Percentiles rank a stretch among this genome's conserved stretches.
Conservation (phyloP, 495 filamentous ascomycete genomes). For the Xanthoparmelia taractica region DNA sequence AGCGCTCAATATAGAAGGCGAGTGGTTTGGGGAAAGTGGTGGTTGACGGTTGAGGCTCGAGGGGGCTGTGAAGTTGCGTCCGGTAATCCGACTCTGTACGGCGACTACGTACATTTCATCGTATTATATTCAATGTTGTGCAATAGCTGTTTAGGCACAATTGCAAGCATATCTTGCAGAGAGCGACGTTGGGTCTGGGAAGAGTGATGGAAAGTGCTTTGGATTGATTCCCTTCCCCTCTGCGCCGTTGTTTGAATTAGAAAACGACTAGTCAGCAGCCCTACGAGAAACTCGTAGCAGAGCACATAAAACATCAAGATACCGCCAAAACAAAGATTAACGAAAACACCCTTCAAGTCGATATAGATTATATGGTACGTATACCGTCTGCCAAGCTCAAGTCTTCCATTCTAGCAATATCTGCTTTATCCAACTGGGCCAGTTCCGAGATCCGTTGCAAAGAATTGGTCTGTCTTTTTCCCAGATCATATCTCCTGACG, state of each 20-base stretch:
- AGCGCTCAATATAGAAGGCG: constrained; percentile 6
- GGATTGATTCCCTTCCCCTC: constrained; percentile 1
- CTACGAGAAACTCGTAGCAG: constrained; percentile 6
- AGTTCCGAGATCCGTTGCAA: background rate
- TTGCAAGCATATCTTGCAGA: background rate
- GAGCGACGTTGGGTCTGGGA: background rate
- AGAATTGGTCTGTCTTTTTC: background rate
- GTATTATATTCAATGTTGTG: background rate
- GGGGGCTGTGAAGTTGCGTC: constrained; percentile 15
- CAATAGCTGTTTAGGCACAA: background rate
- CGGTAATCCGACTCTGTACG: constrained; percentile 2
- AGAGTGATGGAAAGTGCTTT: background rate
- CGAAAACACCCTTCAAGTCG: background rate
- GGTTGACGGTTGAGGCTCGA: constrained; percentile 7
- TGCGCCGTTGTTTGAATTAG: constrained; percentile 4
- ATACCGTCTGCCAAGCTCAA: background rate
- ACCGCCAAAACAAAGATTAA: background rate
- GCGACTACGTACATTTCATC: constrained; percentile 14
- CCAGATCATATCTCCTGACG: background rate
- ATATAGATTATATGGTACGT: background rate
- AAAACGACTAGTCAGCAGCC: constrained; percentile 10
- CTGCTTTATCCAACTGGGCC: background rate
- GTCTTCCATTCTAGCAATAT: background rate
- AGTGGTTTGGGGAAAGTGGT: background rate
- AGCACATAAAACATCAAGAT: background rate